Percentiles rank a stretch among this genome's conserved stretches.
Evolutionary conservation across 352 stramenopile species (phyloP).

Genomic region (Phytophthora macrochlamydospora): DNA sequence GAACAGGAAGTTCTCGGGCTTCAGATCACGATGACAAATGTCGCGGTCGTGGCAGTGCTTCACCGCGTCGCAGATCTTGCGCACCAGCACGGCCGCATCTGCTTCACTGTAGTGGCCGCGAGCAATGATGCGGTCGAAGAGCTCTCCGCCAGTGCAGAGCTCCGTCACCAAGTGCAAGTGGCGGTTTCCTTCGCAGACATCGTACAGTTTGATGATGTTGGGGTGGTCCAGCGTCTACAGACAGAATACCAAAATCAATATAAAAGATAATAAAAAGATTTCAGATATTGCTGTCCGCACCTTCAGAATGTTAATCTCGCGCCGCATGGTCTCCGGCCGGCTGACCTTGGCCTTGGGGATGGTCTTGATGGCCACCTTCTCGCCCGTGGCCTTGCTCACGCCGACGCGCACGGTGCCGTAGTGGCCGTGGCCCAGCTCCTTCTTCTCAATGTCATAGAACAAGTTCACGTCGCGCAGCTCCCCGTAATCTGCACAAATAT

Average conservation of each 20-base stretch:
- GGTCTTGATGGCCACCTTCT: conserved; percentile 98
- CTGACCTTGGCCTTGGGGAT: conserved; percentile 97
- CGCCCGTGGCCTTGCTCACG: conserved; percentile 91
- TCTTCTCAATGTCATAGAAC: conserved; percentile 90
- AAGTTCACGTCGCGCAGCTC: conserved; percentile 84
- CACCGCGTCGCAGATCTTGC: conserved; percentile 96
- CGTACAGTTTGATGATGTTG: conserved; percentile 98
- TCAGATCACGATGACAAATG: conserved; percentile 98
- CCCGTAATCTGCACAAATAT: conserved; percentile 73
- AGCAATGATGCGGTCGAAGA: conserved; percentile 94
- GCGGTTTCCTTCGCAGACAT: conserved; percentile 97
- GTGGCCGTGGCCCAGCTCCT: conserved; percentile 91
- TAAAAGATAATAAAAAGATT: neutral
- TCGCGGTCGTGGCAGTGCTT: conserved; percentile 97
- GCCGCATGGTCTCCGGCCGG: conserved; percentile 93
- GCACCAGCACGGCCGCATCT: conserved; percentile 94
- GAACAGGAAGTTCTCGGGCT: conserved; percentile 98
- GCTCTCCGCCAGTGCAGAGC: conserved; percentile 97
- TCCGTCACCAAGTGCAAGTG: conserved; percentile 98
- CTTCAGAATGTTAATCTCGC: conserved; percentile 91
- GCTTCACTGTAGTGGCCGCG: conserved; percentile 96
- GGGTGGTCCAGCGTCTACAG: conserved; percentile 90
- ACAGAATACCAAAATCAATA: conserved; percentile 4
- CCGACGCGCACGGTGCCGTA: conserved; percentile 98
- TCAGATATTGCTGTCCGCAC: conserved; percentile 32